Evolutionary conservation across 345 rosid species (phyloP).

Genomic region (Cardamine occulta): DNA sequence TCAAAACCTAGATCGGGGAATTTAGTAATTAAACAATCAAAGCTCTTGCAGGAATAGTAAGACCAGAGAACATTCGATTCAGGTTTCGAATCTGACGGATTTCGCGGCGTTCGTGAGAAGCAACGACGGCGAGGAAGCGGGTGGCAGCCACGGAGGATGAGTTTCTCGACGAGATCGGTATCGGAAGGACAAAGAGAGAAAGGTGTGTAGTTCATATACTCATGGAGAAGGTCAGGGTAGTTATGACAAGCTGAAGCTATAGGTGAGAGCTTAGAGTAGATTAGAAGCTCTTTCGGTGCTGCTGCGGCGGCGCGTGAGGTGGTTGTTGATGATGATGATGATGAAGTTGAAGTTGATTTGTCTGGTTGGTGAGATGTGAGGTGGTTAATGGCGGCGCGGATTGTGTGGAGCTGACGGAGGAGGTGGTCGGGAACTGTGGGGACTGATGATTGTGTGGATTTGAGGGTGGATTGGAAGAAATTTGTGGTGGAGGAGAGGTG

Average conservation of each 20-base stretch:
- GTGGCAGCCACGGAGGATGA: conserved; percentile 92
- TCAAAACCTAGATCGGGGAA: conserved; percentile 68
- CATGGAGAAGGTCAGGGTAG: conserved; percentile 85
- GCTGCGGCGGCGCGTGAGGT: conserved; percentile 50
- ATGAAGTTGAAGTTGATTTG: conserved; percentile 13
- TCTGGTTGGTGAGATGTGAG: conserved; percentile 79
- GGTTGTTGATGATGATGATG: background rate
- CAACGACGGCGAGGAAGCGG: conserved; percentile 99
- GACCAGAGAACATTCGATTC: conserved; percentile 76
- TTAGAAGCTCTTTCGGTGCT: conserved; percentile 82
- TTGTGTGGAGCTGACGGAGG: conserved; percentile 77
- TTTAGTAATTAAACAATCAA: conserved; percentile 63
- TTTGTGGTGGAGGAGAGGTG: conserved; percentile 77
- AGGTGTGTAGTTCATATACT: conserved; percentile 84
- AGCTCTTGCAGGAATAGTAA: conserved; percentile 72
- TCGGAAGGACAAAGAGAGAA: conserved; percentile 82
- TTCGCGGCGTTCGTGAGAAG: conserved; percentile 77
- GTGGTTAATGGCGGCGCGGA: conserved; percentile 92
- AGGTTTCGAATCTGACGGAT: conserved; percentile 58
- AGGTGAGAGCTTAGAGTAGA: conserved; percentile 75
- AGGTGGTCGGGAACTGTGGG: conserved; percentile 77
- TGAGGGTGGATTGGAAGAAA: conserved; percentile 57
- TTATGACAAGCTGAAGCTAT: conserved; percentile 90
- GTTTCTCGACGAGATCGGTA: conserved; percentile 74
- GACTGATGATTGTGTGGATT: conserved; percentile 50